These are phyloP conservation scores for Moniliella sp. DNA, from an alignment of 1,284 basidiomycete genomes.

Conservation along the genomic window DNA sequence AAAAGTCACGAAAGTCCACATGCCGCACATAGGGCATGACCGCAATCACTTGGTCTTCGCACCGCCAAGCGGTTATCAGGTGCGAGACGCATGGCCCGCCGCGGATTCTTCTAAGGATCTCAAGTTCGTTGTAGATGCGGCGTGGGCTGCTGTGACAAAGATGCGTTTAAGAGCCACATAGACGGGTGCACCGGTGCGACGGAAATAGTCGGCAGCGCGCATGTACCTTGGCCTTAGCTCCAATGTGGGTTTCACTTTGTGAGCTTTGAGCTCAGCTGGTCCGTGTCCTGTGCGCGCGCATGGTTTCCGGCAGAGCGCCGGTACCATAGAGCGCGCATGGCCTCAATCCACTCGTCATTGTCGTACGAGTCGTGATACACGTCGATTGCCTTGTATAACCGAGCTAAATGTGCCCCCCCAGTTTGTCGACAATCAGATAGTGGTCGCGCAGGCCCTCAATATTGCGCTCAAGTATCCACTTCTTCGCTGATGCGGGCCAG, in stretches of 20 bases:
- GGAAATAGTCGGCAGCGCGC: no score
- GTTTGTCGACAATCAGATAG: slow-evolving; percentile 69
- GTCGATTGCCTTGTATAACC: slow-evolving; percentile 89
- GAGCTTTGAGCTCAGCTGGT: neutral
- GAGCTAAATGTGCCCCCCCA: slow-evolving; percentile 94
- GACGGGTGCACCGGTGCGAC: slow-evolving; percentile 29
- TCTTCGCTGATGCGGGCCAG: slow-evolving; percentile 20
- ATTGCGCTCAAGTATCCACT: slow-evolving; percentile 47
- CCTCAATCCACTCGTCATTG: slow-evolving; percentile 49
- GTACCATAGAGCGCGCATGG: neutral
- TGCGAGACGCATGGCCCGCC: no score
- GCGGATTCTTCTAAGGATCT: slow-evolving; percentile 64
- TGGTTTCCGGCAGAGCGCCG: no score
- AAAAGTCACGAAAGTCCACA: slow-evolving; percentile 74
- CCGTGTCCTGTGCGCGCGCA: no score
- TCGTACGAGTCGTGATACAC: slow-evolving; percentile 53
- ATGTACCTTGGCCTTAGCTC: no score
- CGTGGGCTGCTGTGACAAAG: slow-evolving; percentile 85
- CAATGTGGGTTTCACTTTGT: no score
- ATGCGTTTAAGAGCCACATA: slow-evolving; percentile 91
- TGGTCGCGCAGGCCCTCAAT: slow-evolving; percentile 42
- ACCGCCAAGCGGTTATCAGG: slow-evolving; percentile 76
- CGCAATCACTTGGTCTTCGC: slow-evolving; percentile 75
- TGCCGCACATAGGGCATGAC: slow-evolving; percentile 84
- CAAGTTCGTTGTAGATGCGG: slow-evolving; percentile 76